Conservation (phyloP, 768 basidiomycete genomes). For the Boletus bicolor region DNA sequence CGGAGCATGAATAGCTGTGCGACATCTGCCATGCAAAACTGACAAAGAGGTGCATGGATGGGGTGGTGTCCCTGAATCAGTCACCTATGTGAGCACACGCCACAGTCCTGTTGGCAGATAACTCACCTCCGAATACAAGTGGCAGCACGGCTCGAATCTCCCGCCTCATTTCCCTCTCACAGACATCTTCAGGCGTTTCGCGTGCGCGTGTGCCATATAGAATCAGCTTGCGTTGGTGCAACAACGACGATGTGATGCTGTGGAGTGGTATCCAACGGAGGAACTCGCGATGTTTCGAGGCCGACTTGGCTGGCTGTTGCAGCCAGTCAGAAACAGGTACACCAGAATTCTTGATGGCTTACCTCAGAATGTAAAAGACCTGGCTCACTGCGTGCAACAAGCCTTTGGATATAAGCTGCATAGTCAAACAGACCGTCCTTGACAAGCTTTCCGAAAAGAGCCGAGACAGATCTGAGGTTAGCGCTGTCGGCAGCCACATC, state of each 20-base stretch:
- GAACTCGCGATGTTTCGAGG: slow-evolving; percentile 67
- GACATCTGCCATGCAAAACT: slow-evolving; percentile 43
- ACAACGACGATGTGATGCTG: slow-evolving; percentile 53
- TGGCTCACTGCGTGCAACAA: slow-evolving; percentile 75
- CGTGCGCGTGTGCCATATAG: slow-evolving; percentile 68
- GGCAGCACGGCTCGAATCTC: slow-evolving; percentile 65
- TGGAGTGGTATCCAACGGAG: slow-evolving; percentile 72
- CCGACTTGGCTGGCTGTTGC: slow-evolving; percentile 7
- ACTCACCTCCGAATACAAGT: slow-evolving; percentile 63
- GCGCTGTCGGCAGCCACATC: slow-evolving; percentile 54
- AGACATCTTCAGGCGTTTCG: slow-evolving; percentile 66
- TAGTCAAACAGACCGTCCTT: slow-evolving; percentile 73
- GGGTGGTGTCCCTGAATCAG: slow-evolving; percentile 32
- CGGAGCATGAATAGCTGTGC: slow-evolving; percentile 48
- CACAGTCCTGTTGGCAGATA: not conserved
- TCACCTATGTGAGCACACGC: slow-evolving; percentile 6
- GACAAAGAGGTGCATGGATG: slow-evolving; percentile 34
- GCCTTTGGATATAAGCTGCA: slow-evolving; percentile 67
- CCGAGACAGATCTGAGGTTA: slow-evolving; percentile 58
- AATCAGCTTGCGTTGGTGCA: slow-evolving; percentile 65
- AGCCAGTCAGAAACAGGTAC: not conserved
- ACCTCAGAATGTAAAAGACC: slow-evolving; percentile 58
- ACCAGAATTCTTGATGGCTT: slow-evolving; percentile 6
- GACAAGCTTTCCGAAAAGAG: slow-evolving; percentile 70
- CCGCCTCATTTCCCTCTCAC: slow-evolving; percentile 67